A percentile compares a stretch with the other conserved stretches of the same genome.
Conservation (phyloP, 148 eudicot species). For the Chenopodium album region DNA sequence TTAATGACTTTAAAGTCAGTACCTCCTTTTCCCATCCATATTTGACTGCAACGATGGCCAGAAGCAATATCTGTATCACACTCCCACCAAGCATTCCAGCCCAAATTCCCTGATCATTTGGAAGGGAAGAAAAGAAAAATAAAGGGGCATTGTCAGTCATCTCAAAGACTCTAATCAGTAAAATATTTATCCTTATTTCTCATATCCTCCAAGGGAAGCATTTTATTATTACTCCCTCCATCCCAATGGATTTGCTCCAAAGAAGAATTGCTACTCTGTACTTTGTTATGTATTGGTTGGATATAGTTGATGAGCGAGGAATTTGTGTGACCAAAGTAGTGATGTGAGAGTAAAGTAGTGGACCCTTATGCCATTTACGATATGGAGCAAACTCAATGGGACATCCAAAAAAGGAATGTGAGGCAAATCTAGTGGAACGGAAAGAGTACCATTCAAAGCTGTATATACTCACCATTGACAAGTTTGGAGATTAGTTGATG, state of each 20-base stretch:
- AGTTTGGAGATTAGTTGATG: neutral
- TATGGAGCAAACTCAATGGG: too few species aligned
- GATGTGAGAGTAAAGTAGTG: too few species aligned
- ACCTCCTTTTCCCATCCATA: constrained; percentile 35
- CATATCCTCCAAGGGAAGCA: neutral
- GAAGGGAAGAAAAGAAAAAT: neutral
- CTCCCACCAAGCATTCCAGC: constrained; percentile 37
- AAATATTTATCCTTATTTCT: neutral
- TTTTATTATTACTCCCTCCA: neutral
- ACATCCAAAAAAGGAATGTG: too few species aligned
- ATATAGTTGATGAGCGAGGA: too few species aligned
- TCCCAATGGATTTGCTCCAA: too few species aligned
- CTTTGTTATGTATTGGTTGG: too few species aligned
- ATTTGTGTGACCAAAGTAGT: too few species aligned
- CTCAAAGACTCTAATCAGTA: neutral
- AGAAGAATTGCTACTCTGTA: too few species aligned
- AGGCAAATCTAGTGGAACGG: too few species aligned
- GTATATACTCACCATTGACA: neutral
- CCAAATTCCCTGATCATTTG: constrained; percentile 31
- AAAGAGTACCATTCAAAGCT: neutral
- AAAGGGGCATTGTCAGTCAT: neutral
- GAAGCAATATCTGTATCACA: constrained; percentile 33
- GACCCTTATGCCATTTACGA: too few species aligned
- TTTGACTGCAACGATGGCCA: constrained; percentile 16
- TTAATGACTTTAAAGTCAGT: neutral